phyloP scores from a whole-genome alignment of 768 basidiomycete species.

The Phanerochaete carnosa region DNA sequence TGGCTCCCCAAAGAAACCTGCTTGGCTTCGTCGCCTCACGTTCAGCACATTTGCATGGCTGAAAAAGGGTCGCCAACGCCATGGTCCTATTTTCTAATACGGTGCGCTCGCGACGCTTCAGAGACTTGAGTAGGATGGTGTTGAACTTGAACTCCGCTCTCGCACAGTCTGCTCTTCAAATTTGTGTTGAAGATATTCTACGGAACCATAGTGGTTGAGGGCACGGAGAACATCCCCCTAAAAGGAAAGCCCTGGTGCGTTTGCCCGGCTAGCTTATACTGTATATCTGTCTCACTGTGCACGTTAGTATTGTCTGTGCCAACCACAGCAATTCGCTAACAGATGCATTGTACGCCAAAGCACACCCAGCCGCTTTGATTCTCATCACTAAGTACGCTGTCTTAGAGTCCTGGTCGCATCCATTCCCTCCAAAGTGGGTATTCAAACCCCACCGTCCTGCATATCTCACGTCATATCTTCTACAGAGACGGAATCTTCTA shows the following conservation, averaged over 20 bases:
- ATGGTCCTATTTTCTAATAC: constrained; percentile 68
- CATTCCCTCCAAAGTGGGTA: constrained; percentile 59
- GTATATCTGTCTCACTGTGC: background rate
- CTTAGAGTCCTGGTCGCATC: constrained; percentile 68
- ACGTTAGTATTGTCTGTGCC: constrained; percentile 69
- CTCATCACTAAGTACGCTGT: background rate
- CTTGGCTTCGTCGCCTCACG: background rate
- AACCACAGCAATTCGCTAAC: constrained; percentile 88
- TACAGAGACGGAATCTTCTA: constrained; percentile 71
- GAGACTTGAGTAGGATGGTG: background rate
- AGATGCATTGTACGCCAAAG: constrained; percentile 68
- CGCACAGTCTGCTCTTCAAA: constrained; percentile 61
- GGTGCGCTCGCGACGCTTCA: constrained; percentile 33
- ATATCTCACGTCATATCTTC: background rate
- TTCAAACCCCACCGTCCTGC: constrained; percentile 5
- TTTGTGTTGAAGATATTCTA: constrained; percentile 92
- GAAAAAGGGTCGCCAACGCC: constrained; percentile 39
- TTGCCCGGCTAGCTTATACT: background rate
- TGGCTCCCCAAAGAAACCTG: background rate
- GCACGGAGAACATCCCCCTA: constrained; percentile 63
- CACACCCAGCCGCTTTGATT: background rate
- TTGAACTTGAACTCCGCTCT: no score
- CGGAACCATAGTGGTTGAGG: constrained; percentile 83
- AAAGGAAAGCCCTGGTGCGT: constrained; percentile 73
- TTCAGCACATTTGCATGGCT: constrained; percentile 22